These are phyloP conservation scores for Coniophora puteana DNA, from an alignment of 1,284 basidiomycete species.

Conservation along the genomic window DNA sequence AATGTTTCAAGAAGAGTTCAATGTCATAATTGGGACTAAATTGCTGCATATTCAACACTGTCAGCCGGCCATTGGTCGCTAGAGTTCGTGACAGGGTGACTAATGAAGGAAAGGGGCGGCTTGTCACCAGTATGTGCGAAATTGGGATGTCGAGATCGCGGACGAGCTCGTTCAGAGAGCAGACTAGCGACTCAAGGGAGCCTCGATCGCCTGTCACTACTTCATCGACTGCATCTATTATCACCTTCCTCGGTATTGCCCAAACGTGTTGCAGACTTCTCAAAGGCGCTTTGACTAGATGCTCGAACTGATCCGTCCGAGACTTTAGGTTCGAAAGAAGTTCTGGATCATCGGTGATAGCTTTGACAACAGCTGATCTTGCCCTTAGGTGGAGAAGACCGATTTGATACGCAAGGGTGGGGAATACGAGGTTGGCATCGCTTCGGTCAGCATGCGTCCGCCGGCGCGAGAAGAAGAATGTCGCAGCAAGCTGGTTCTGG, in stretches of 20 bases:
- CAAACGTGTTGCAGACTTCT: neutral
- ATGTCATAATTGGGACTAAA: conserved; percentile 19
- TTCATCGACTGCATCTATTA: conserved; percentile 19
- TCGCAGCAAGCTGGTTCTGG: conserved; percentile 14
- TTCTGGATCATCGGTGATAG: conserved; percentile 16
- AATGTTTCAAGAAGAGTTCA: conserved; percentile 13
- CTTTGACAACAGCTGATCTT: conserved; percentile 5
- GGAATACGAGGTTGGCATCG: conserved; percentile 10
- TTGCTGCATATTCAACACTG: conserved; percentile 12
- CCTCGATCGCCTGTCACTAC: conserved; percentile 21
- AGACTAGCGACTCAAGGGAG: conserved; percentile 15
- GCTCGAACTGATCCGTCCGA: conserved; percentile 18
- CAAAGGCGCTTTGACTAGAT: conserved; percentile 12
- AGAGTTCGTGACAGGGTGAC: conserved; percentile 8
- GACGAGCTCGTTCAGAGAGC: conserved; percentile 12
- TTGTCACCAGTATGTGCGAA: conserved; percentile 16
- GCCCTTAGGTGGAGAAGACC: conserved; percentile 8
- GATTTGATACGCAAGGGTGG: conserved; percentile 14
- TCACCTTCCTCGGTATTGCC: conserved; percentile 7
- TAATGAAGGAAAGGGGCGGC: conserved; percentile 14
- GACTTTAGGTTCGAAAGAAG: conserved; percentile 17
- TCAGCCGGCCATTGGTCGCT: conserved; percentile 4
- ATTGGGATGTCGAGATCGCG: conserved; percentile 8
- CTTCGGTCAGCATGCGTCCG: conserved; percentile 12
- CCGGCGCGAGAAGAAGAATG: conserved; percentile 19